Percentiles rank a stretch among this genome's conserved stretches.
Evolutionary conservation across 345 rosid genomes (phyloP).

Genomic region (Pseudoturritis turrita): DNA sequence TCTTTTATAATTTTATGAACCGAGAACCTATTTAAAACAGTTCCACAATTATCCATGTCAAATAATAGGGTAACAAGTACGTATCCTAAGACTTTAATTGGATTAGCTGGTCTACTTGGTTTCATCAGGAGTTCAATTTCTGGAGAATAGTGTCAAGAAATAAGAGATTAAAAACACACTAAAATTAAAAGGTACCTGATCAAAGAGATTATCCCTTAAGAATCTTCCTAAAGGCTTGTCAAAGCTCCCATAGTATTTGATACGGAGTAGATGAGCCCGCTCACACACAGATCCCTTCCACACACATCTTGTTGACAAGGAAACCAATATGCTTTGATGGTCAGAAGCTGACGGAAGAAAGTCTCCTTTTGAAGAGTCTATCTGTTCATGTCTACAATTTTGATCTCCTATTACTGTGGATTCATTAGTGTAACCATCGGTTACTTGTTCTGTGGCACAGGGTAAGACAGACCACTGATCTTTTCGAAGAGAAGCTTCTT

Average conservation of each 20-base stretch:
- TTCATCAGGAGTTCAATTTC: conserved; percentile 1
- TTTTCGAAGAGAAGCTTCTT: conserved; percentile 21
- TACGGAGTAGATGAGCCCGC: conserved; percentile 78
- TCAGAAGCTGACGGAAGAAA: conserved; percentile 90
- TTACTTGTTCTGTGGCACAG: conserved; percentile 22
- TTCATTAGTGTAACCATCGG: conserved; percentile 15
- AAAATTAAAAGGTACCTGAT: conserved; percentile 53
- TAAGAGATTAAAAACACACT: not conserved
- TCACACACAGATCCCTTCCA: conserved; percentile 95
- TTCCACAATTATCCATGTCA: conserved; percentile 9
- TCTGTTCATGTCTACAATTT: conserved; percentile 36
- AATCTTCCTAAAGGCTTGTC: conserved; percentile 94
- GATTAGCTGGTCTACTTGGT: conserved; percentile 19
- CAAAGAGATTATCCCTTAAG: conserved; percentile 82
- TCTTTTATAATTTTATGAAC: not conserved
- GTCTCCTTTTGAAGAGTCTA: conserved; percentile 62
- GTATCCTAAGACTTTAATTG: not conserved
- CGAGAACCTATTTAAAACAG: not conserved
- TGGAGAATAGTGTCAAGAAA: not conserved
- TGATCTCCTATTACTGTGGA: conserved; percentile 29
- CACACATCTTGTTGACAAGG: conserved; percentile 86
- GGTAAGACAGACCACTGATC: conserved; percentile 26
- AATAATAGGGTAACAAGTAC: not conserved
- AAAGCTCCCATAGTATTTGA: conserved; percentile 90
- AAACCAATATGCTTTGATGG: conserved; percentile 96